Base-by-base conservation (phyloP, 805 yeast genomes). In the Barnettozyma sp. region DNA sequence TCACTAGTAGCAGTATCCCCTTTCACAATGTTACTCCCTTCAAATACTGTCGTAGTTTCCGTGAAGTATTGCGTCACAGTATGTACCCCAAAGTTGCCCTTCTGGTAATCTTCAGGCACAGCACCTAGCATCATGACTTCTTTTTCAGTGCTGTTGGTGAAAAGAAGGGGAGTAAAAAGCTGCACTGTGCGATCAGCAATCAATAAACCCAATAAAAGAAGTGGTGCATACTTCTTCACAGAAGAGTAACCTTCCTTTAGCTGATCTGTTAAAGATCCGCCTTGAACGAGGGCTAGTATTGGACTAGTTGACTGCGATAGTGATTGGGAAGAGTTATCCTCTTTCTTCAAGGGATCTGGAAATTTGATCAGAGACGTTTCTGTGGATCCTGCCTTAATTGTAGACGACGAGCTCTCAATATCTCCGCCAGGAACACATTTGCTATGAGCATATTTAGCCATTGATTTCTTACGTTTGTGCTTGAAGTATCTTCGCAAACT, bases 161-260 rank as follows among this genome's bases (percentile, higher is more conserved):
- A 30, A 12, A 41, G 17, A 10, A 14, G 7, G 25, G 42, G 41
- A 10, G 39, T 20, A 7, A 48, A 42, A 18, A 48, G 12, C 21
- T 48, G 44, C 16, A 48, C 22, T 4, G 46, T 27, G 28, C 44
- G 43, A 24, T 50, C 54, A 18, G 44, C 18, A 7, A 50, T 43
- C 12, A 50, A 37, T 4, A 46, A 16, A 8, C 47, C 50, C 13
- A 40, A 15, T 17, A 42, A 30, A 34, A 41, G 4, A 36, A 45
- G 41, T n/a, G 43, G 34, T 5, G 33, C n/a, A 24, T 39, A 42
- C 1, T 34, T 28, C 36, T 35, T 46, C 4, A 40, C 6, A 12
- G 40, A 30, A 6, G 22, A 8, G 24, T 30, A 40, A 19, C 18
- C 25, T 17, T 14, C 8, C 15, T 31, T 27, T 5, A 27, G 20